A percentile compares a stretch with the other conserved stretches of the same genome.
Evolutionary conservation across 2,329 filamentous ascomycete species (phyloP).

Genomic region (Aspergillus sp.): DNA sequence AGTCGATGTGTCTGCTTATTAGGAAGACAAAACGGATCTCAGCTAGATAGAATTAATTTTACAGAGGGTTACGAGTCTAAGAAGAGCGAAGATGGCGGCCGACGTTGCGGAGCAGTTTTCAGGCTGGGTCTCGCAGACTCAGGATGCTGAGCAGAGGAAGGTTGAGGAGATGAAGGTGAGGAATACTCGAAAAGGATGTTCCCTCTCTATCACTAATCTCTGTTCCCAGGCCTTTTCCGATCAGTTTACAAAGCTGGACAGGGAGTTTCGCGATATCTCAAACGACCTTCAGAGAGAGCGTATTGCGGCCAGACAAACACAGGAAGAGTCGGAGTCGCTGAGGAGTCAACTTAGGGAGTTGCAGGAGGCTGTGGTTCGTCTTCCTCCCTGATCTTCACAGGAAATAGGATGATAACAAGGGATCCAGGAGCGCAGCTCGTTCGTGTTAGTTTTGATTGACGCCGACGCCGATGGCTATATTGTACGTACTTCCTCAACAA

Average conservation of each 20-base stretch:
- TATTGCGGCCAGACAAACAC: background rate
- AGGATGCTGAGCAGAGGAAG: background rate
- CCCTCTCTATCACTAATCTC: too few species aligned
- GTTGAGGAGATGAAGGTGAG: background rate
- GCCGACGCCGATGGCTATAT: background rate
- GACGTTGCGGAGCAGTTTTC: background rate
- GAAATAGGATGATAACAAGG: background rate
- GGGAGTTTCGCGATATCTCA: background rate
- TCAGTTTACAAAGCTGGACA: background rate
- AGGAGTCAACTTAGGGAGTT: background rate
- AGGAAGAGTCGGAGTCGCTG: background rate
- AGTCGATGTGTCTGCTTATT: too few species aligned
- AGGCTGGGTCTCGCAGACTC: background rate
- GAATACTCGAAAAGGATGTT: too few species aligned
- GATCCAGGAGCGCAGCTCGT: background rate
- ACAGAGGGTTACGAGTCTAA: too few species aligned
- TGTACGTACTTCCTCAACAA: background rate
- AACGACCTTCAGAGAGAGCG: background rate
- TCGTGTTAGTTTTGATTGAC: background rate
- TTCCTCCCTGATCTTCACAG: background rate
- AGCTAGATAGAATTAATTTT: too few species aligned
- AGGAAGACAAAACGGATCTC: too few species aligned
- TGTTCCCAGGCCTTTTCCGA: background rate
- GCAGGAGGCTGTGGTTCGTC: background rate
- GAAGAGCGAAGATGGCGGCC: background rate